These are phyloP conservation scores for Heterobasidion parviporum DNA, from an alignment of 1,284 basidiomycete species.

Conservation along the genomic window DNA sequence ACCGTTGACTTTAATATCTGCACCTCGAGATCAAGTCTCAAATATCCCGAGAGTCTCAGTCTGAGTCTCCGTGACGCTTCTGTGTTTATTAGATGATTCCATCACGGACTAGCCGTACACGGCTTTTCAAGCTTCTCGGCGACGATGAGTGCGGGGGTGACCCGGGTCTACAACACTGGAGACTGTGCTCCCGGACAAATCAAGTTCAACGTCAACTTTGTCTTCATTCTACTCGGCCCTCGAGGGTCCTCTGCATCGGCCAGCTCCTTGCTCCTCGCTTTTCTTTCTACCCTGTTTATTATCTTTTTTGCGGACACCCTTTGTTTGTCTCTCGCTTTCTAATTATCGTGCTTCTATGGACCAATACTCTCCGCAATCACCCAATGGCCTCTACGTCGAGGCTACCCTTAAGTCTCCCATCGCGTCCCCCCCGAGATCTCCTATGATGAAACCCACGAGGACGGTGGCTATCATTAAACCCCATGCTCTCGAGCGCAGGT, in stretches of 20 bases:
- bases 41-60: too few relatives aligned
- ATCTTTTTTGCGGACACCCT: neutral
- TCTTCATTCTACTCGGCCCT: neutral
- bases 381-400: conserved; percentile 8
- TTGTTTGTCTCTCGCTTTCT: conserved; percentile 13
- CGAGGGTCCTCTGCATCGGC: neutral
- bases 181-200: neutral
- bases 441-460: conserved; percentile 33
- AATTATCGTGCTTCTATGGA: neutral
- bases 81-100: too few relatives aligned
- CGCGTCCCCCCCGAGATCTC: conserved; percentile 13
- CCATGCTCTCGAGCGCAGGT: conserved; percentile 59
- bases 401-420: conserved; percentile 8
- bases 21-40: too few relatives aligned
- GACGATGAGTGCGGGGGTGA: too few relatives aligned
- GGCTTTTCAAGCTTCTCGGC: too few relatives aligned
- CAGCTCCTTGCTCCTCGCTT: neutral
- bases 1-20: too few relatives aligned
- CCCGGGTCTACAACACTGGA: neutral
- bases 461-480: conserved; percentile 75
- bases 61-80: too few relatives aligned
- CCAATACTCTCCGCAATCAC: conserved; percentile 9
- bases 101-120: too few relatives aligned
- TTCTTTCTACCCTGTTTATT: neutral
- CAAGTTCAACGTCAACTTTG: too few relatives aligned